Percentiles rank a stretch among this genome's conserved stretches.
Conservation (phyloP, 1,139 yeast genomes). For the Diutina ranongensis region DNA sequence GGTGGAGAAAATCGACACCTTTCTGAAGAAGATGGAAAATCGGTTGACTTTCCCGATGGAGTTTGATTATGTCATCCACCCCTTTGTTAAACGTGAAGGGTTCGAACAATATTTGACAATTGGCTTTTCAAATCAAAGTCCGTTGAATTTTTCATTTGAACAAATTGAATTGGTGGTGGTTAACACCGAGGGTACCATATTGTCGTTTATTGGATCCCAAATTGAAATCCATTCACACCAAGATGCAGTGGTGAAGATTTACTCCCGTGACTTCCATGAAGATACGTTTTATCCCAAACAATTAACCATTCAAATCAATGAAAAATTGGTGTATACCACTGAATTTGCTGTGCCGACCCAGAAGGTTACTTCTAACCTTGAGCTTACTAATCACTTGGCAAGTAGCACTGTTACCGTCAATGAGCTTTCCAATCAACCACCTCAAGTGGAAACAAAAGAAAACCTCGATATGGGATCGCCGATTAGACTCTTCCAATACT, state of each 20-base stretch:
- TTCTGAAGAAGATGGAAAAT: conserved; percentile 13
- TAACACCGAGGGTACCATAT: conserved; percentile 9
- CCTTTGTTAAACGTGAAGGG: conserved; percentile 18
- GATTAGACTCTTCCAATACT: conserved; percentile 12
- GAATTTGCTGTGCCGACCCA: neutral
- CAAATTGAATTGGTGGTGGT: conserved; percentile 10
- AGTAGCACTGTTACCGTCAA: neutral
- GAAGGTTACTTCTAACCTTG: conserved; percentile 9
- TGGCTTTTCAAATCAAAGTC: conserved; percentile 12
- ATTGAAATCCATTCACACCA: neutral
- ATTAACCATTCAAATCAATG: neutral
- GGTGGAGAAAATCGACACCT: conserved; percentile 14
- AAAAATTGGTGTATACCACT: neutral
- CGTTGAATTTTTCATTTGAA: conserved; percentile 13
- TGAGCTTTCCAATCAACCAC: too few species aligned
- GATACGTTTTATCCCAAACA: neutral
- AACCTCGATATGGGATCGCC: neutral
- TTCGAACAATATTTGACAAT: conserved; percentile 14
- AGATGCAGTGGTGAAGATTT: neutral
- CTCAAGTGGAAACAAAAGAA: too few species aligned
- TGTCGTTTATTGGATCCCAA: conserved; percentile 8
- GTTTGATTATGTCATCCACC: conserved; percentile 18
- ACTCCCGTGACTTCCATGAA: neutral
- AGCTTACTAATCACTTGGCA: conserved; percentile 8
- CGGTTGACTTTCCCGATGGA: conserved; percentile 19